phyloP scores from a whole-genome alignment of 1,139 yeast genomes.

The Scheffersomyces parashehatae region DNA sequence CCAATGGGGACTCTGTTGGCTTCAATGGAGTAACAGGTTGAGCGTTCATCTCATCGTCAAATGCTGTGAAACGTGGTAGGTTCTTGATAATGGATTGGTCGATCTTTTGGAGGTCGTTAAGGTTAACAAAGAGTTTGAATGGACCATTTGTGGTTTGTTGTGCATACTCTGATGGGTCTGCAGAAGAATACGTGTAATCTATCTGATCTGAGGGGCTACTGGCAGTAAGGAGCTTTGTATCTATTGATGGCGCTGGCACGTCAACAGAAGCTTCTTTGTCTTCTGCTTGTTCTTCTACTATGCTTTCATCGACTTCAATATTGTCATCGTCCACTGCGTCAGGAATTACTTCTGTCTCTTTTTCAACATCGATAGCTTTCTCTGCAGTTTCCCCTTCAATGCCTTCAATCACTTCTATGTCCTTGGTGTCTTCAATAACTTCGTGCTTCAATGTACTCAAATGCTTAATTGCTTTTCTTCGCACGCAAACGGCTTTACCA shows the following conservation, averaged over 20 bases:
- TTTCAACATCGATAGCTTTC: constrained; percentile 7
- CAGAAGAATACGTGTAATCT: background rate
- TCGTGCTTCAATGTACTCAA: constrained; percentile 9
- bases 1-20: constrained; percentile 29
- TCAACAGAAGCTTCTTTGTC: constrained; percentile 1
- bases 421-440: constrained; percentile 5
- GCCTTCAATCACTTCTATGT: constrained; percentile 2
- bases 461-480: constrained; percentile 35
- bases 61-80: constrained; percentile 56
- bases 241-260: constrained; percentile 5
- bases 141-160: constrained; percentile 28
- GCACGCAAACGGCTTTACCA: constrained; percentile 71
- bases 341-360: constrained; percentile 3
- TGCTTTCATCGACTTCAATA: constrained; percentile 1
- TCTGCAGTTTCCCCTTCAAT: constrained; percentile 7
- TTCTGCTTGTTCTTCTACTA: constrained; percentile 6
- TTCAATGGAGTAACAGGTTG: constrained; percentile 14
- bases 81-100: constrained; percentile 57
- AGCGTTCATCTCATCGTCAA: constrained; percentile 30
- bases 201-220: constrained; percentile 4
- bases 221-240: constrained; percentile 5
- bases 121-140: constrained; percentile 56
- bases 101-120: constrained; percentile 52
- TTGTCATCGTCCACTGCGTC: constrained; percentile 8
- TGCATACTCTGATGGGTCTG: background rate